Base-by-base conservation (phyloP, 2,329 filamentous ascomycete species). In the Aspergillus alliaceus region DNA sequence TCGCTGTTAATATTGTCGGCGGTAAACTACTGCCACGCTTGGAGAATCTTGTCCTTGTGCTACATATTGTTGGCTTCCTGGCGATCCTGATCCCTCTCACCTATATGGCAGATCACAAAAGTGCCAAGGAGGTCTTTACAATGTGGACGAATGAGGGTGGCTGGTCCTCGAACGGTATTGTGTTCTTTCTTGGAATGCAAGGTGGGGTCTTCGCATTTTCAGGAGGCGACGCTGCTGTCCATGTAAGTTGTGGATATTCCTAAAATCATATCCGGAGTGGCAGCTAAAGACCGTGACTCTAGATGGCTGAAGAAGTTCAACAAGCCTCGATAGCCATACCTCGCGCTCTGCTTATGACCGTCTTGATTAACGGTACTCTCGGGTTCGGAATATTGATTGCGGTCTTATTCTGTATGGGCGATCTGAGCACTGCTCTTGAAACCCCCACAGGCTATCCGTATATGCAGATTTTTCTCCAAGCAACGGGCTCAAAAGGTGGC, bases 51-150 rank as follows among this genome's bases (percentile, higher is more conserved):
- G 72, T 82, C 25, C 67, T 83, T 6, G 73, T 81, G 27, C 62
- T 84, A 4, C 82, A 84, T 55, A 70, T 83, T 18, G 64, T 79
- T 14, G 82, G 81, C 4, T 80, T 83, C 65, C 80, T 84, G 55
- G 81, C 76, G 0, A 79, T 83, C 54, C 66, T 84, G 14, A 78
- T 83, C 25, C 73, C 78, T 0, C 64, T 83, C 4, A 72, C 76
- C 57, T 71, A 75, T 1, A 69, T 80, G 53, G 75, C 77, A 0
- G 74, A 77, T 1, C 70, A 72, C 8, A 73, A 75, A 42, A 71
- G 74, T n/a, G 69, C 77, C 0, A 64, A 73, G 9, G 72, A 74
- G 4, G 77, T 82, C 1, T 81, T 84, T 55, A 76, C 76, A 3
- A 68, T 73, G 1, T 83, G 84, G 59, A 69, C 73, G 20, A 82